These are phyloP conservation scores for Chenopodium quinoa DNA, from an alignment of 148 eudicot species.

Conservation along the genomic window DNA sequence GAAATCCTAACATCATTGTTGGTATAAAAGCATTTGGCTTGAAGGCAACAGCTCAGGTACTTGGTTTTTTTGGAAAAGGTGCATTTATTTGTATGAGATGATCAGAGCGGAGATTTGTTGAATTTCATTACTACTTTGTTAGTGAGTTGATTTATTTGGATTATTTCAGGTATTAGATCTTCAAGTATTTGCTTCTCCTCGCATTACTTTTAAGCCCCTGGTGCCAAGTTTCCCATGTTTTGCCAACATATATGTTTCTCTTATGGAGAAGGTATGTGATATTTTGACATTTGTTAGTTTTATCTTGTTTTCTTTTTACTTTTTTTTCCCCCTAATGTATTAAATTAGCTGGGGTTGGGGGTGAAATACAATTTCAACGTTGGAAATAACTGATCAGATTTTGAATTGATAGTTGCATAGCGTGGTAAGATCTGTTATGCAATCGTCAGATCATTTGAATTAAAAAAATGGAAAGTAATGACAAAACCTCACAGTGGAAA, in stretches of 20 bases:
- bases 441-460: not conserved
- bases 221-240: conserved; percentile 97
- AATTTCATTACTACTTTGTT: conserved; percentile 5
- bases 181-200: conserved; percentile 86
- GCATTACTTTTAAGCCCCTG: conserved; percentile 82
- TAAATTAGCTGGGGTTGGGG: not conserved
- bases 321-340: not conserved
- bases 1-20: conserved; percentile 63
- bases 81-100: not conserved
- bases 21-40: conserved; percentile 75
- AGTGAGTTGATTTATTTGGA: not conserved
- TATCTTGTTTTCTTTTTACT: not conserved
- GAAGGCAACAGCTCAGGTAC: conserved; percentile 84
- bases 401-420: not conserved
- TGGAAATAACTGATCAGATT: not conserved
- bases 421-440: not conserved
- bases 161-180: conserved; percentile 72
- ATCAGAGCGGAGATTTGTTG: not conserved
- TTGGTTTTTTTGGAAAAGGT: conserved; percentile 3
- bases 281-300: not conserved
- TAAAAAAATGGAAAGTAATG: not conserved
- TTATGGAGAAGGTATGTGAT: conserved; percentile 84
- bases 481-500: not conserved
- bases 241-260: conserved; percentile 77
- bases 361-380: not conserved